A percentile compares a stretch with the other conserved stretches of the same genome.
Evolutionary conservation across 1,139 yeast genomes (phyloP).

Genomic region (Yamadazyma sp.): DNA sequence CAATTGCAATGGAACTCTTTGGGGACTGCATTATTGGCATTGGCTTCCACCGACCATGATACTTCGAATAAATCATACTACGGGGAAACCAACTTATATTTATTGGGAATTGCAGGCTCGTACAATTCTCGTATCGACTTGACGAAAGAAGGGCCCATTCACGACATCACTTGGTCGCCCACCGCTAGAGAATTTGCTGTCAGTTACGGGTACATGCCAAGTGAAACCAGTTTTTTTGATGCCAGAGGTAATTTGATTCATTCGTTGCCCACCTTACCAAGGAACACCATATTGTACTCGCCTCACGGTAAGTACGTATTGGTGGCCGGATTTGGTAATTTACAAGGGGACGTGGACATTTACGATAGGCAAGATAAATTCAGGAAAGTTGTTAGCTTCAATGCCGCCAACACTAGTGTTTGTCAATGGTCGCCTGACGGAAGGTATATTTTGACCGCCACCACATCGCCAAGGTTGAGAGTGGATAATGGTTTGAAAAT

Average conservation of each 20-base stretch:
- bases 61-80: conserved; percentile 91
- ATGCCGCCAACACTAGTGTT: conserved; percentile 91
- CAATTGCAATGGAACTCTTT: conserved; percentile 89
- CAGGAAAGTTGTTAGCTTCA: conserved; percentile 73
- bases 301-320: conserved; percentile 91
- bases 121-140: conserved; percentile 87
- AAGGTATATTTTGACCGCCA: conserved; percentile 87
- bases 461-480: conserved; percentile 94
- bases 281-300: conserved; percentile 87
- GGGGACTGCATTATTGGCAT: conserved; percentile 91
- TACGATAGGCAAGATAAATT: conserved; percentile 91
- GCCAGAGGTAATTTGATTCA: conserved; percentile 88
- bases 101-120: conserved; percentile 89
- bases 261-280: conserved; percentile 81
- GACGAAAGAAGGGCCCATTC: conserved; percentile 94
- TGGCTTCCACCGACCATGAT: conserved; percentile 96
- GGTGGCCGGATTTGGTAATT: conserved; percentile 96
- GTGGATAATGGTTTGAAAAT: conserved; percentile 94
- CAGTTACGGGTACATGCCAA: conserved; percentile 96
- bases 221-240: conserved; percentile 92
- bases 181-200: conserved; percentile 96
- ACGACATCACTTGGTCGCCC: conserved; percentile 97
- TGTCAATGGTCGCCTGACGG: conserved; percentile 99
- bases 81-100: conserved; percentile 91
- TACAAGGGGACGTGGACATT: conserved; percentile 95